phyloP scores from a whole-genome alignment of 176 grass and related monocot genomes.

The Aegilops bicornis region DNA sequence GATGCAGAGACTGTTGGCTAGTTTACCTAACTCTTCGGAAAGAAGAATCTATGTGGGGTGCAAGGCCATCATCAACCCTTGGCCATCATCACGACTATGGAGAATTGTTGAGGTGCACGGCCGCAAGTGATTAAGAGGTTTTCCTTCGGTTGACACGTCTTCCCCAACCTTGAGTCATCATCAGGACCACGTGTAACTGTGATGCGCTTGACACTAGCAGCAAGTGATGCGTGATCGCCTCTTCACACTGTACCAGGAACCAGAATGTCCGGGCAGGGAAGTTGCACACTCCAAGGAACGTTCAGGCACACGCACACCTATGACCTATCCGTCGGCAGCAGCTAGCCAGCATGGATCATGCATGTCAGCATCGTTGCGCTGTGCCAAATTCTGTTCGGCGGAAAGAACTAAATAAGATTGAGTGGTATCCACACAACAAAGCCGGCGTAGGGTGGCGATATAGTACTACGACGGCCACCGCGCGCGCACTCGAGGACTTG shows the following conservation, averaged over 20 bases:
- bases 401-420: not conserved
- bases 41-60: too few species aligned
- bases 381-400: constrained; percentile 10
- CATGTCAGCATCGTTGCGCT: constrained; percentile 5
- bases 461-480: not conserved
- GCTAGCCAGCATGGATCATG: not conserved
- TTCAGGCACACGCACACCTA: not conserved
- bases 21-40: too few species aligned
- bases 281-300: constrained; percentile 31
- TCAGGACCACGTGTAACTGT: not conserved
- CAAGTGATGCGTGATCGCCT: not conserved
- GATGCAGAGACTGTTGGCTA: too few species aligned
- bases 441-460: not conserved
- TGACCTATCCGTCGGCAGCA: not conserved
- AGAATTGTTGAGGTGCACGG: too few species aligned
- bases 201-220: not conserved
- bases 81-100: too few species aligned
- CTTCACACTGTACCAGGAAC: not conserved
- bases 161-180: not conserved
- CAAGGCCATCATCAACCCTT: too few species aligned
- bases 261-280: not conserved
- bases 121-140: not conserved
- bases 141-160: not conserved
- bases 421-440: constrained; percentile 34
- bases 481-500: not conserved